Evolutionary conservation across 768 basidiomycete species (phyloP).

Genomic region (Russula vinacea): DNA sequence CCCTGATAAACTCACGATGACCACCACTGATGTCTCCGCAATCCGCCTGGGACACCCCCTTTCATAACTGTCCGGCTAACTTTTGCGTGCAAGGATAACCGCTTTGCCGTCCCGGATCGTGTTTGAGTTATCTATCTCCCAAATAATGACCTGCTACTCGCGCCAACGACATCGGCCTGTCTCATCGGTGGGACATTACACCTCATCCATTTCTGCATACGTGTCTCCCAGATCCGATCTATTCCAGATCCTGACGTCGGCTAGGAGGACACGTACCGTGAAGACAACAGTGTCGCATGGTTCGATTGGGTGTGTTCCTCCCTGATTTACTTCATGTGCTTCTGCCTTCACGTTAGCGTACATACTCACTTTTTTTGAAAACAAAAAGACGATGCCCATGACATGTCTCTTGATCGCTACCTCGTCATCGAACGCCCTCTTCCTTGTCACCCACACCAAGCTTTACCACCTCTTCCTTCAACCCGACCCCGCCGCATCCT

Average conservation of each 20-base stretch:
- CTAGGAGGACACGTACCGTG: conserved; percentile 77
- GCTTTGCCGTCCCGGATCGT: conserved; percentile 67
- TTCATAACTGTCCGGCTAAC: conserved; percentile 13
- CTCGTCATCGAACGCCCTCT: conserved; percentile 58
- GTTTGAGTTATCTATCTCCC: conserved; percentile 78
- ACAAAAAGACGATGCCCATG: conserved; percentile 58
- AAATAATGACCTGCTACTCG: conserved; percentile 72
- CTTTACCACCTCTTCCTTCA: conserved; percentile 66
- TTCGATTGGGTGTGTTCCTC: conserved; percentile 68
- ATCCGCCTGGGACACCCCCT: too few relatives aligned
- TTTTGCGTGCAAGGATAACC: conserved; percentile 46
- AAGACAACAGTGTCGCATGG: conserved; percentile 62
- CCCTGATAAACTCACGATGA: too few relatives aligned
- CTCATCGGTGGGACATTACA: conserved; percentile 65
- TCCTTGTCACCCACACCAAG: conserved; percentile 66
- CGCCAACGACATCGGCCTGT: conserved; percentile 63
- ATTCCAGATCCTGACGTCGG: conserved; percentile 65
- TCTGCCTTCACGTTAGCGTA: background rate
- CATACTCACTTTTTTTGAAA: background rate
- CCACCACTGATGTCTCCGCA: too few relatives aligned
- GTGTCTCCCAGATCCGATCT: conserved; percentile 54
- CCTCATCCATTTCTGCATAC: conserved; percentile 61
- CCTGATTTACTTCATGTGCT: too few relatives aligned
- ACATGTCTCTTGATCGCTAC: conserved; percentile 53
- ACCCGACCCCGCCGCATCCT: conserved; percentile 63